Evolutionary conservation across 2,329 filamentous ascomycete genomes (phyloP), one percentile per base, ranked within the genome.

Genomic region (Beauveria asiatica): DNA sequence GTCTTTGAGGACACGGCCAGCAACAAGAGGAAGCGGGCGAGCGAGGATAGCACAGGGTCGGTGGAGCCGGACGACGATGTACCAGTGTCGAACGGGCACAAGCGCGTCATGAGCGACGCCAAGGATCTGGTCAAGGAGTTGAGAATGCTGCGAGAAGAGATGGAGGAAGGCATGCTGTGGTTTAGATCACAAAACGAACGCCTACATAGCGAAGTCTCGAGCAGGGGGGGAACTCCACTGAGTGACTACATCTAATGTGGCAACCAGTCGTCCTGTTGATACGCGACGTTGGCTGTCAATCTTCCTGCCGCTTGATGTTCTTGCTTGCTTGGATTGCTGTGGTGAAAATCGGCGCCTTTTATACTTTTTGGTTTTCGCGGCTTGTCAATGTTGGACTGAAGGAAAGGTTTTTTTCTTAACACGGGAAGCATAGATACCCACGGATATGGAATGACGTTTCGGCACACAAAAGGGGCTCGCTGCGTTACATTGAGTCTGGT

Each of bases 81-180:
- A n/a, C 57, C 42, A 13, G 33, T 37, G 49, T 25, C 57, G 60
- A 67, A 66, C 66, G 65, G 68, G 56, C 73, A 73, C 49, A 75
- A 77, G 61, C 71, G 73, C 33, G 72, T 78, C 17, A 72, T 80
- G 66, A 73, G 74, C 58, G 75, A 77, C 49, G 75, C 74, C 30
- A 71, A 75, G 61, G 73, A 69, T 42, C 63, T 76, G 60, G 69
- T 74, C 50, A 69, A 65, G 39, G 76, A 80, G 63, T 72, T 80
- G 45, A 71, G 71, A 42, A 70, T 71, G 55, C 70, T 77, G 64
- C 72, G 75, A 16, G 69, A 74, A 60, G 77, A 79, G 60, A 72
- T 81, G 68, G 76, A 80, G 62, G 73, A 79, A 63, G 76, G 73
- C 17, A 72, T 72, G n/a, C 70, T 72, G 21, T 81, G 78, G 78